phyloP scores from a whole-genome alignment of 148 eudicot genomes.

The Rhododendron ovatum region DNA sequence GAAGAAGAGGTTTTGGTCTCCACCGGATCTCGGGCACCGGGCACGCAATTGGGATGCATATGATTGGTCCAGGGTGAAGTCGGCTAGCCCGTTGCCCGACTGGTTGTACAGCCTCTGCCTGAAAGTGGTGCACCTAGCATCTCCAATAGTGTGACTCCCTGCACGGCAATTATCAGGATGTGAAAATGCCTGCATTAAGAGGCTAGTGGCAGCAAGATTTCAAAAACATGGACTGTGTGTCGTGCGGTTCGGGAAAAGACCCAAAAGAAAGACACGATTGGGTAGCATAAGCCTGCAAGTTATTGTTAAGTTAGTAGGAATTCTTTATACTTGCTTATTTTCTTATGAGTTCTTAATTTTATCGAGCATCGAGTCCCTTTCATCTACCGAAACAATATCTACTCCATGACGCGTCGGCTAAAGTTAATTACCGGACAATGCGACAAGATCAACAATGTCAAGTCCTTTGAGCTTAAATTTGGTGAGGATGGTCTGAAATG shows the following conservation, averaged over 20 bases:
- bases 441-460: conserved; percentile 75
- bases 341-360: background rate
- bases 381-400: background rate
- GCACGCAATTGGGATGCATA: conserved; percentile 54
- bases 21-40: conserved; percentile 71
- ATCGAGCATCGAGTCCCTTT: background rate
- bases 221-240: background rate
- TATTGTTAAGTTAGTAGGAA: too few species aligned
- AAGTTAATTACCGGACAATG: conserved; percentile 61
- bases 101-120: conserved; percentile 93
- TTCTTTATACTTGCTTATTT: background rate
- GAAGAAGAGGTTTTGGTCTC: conserved; percentile 70
- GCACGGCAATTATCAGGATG: background rate
- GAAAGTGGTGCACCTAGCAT: conserved; percentile 80
- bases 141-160: conserved; percentile 93
- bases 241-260: background rate
- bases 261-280: background rate
- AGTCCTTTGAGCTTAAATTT: conserved; percentile 73
- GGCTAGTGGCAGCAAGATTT: background rate
- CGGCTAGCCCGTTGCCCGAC: conserved; percentile 48
- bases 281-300: background rate
- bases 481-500: conserved; percentile 81
- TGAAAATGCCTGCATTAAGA: background rate
- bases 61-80: conserved; percentile 38
- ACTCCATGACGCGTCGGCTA: background rate